These are phyloP conservation scores for Bolboschoenoplectus hybrid DNA, from an alignment of 202 grass and related monocot genomes.

Conservation along the genomic window DNA sequence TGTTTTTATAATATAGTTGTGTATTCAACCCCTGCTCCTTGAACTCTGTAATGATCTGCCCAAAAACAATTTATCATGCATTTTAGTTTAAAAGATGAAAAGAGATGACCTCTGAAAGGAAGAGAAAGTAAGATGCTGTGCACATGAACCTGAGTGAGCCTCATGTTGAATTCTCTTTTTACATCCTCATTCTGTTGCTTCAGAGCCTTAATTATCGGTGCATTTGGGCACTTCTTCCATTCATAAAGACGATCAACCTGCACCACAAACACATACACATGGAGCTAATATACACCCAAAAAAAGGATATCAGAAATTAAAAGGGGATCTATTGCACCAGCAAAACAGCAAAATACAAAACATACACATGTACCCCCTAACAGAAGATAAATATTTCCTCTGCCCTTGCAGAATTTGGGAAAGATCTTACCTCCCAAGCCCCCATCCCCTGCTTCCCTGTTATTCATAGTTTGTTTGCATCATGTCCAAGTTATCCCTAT, in stretches of 20 bases:
- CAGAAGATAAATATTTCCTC: not conserved
- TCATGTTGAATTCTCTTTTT: conserved; percentile 88
- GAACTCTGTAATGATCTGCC: conserved; percentile 85
- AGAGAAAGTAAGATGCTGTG: conserved; percentile 18
- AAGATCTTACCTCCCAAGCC: not conserved
- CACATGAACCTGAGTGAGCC: conserved; percentile 77
- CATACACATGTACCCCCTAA: not conserved
- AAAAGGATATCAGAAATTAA: not conserved
- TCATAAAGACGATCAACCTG: conserved; percentile 58
- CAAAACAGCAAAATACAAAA: not conserved
- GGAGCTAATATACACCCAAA: not conserved
- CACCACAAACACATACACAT: not conserved
- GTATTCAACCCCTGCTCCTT: conserved; percentile 97
- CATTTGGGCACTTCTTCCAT: conserved; percentile 66
- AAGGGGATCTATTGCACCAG: not conserved
- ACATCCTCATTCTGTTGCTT: conserved; percentile 90
- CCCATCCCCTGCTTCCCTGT: not conserved
- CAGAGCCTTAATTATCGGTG: conserved; percentile 75
- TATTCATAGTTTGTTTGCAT: not conserved
- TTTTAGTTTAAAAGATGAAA: conserved; percentile 9
- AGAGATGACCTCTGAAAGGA: conserved; percentile 10
- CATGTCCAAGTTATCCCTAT: not conserved
- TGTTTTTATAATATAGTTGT: conserved; percentile 98
- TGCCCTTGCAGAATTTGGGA: not conserved
- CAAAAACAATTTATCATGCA: conserved; percentile 28